Evolutionary conservation across 768 basidiomycete species (phyloP).

Genomic region (Boletus huronensis): DNA sequence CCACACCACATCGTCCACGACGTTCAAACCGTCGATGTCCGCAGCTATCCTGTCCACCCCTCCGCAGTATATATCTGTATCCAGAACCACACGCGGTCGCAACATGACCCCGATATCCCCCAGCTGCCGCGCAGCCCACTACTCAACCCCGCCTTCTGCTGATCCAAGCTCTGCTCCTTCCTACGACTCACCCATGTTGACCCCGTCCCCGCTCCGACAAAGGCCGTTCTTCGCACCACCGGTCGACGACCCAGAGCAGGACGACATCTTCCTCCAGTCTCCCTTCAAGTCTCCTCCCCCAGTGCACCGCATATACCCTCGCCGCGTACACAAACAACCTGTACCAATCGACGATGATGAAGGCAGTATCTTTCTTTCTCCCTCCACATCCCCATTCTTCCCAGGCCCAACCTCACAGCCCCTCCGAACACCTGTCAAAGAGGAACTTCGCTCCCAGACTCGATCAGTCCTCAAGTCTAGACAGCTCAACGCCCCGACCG

Average conservation of each 20-base stretch:
- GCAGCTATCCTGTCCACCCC: slow-evolving; percentile 31
- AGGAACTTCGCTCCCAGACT: slow-evolving; percentile 36
- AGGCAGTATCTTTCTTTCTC: slow-evolving; percentile 54
- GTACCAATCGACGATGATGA: slow-evolving; percentile 50
- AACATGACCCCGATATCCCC: slow-evolving; percentile 33
- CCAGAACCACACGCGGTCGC: slow-evolving; percentile 30
- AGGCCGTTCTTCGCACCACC: slow-evolving; percentile 38
- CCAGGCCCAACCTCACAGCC: slow-evolving; percentile 45
- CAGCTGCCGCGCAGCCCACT: slow-evolving; percentile 30
- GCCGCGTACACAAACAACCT: slow-evolving; percentile 36
- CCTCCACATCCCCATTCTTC: slow-evolving; percentile 43
- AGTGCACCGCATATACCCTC: slow-evolving; percentile 42
- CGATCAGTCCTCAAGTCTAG: slow-evolving; percentile 41
- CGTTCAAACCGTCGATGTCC: slow-evolving; percentile 18
- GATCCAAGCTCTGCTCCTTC: slow-evolving; percentile 26
- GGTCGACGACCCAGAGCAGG: slow-evolving; percentile 32
- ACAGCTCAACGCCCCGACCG: slow-evolving; percentile 25
- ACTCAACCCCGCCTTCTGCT: slow-evolving; percentile 34
- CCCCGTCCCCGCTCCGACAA: slow-evolving; percentile 59
- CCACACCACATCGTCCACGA: slow-evolving; percentile 4
- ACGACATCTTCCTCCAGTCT: slow-evolving; percentile 54
- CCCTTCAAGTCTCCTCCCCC: slow-evolving; percentile 47
- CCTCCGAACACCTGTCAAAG: slow-evolving; percentile 61
- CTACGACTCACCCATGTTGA: slow-evolving; percentile 58
- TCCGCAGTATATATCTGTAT: slow-evolving; percentile 35